Conservation (phyloP, 306 rosid genomes). For the Sophora flavescens region DNA sequence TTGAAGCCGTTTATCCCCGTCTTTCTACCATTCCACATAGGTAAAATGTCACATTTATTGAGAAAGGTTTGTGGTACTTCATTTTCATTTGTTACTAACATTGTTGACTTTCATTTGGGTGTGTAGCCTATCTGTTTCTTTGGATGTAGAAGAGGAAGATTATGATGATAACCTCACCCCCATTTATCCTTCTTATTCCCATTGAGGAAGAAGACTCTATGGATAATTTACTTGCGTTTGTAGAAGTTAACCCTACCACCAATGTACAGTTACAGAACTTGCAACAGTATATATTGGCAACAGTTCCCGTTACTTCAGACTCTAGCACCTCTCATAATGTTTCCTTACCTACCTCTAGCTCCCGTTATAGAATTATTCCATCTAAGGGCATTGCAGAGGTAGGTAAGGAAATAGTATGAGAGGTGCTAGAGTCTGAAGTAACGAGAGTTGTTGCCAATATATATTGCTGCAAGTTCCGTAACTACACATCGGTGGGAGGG, state of each 20-base stretch:
- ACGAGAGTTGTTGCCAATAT: too few species aligned
- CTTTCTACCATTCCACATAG: conserved; percentile 73
- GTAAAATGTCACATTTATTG: conserved; percentile 47
- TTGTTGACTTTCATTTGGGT: conserved; percentile 30
- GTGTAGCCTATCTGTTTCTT: conserved; percentile 65
- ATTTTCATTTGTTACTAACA: conserved; percentile 30
- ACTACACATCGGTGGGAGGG: too few species aligned
- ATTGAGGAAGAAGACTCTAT: conserved; percentile 66
- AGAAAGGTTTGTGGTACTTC: conserved; percentile 7
- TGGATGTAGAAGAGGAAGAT: conserved; percentile 55
- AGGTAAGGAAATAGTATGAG: conserved; percentile 9
- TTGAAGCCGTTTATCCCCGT: conserved; percentile 87
- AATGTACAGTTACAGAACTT: too few species aligned
- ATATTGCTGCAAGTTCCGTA: too few species aligned
- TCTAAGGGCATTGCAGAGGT: not conserved
- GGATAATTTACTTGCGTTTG: not conserved
- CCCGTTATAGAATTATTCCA: too few species aligned
- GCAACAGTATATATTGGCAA: too few species aligned
- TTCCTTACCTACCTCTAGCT: conserved; percentile 3
- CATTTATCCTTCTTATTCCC: conserved; percentile 60
- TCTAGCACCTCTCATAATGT: not conserved
- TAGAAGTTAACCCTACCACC: too few species aligned
- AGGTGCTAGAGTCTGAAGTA: not conserved
- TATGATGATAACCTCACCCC: conserved; percentile 64
- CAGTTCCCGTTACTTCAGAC: too few species aligned